Evolutionary conservation across 1,284 basidiomycete genomes (phyloP).

Genomic region (Ustilago xerochloae): DNA sequence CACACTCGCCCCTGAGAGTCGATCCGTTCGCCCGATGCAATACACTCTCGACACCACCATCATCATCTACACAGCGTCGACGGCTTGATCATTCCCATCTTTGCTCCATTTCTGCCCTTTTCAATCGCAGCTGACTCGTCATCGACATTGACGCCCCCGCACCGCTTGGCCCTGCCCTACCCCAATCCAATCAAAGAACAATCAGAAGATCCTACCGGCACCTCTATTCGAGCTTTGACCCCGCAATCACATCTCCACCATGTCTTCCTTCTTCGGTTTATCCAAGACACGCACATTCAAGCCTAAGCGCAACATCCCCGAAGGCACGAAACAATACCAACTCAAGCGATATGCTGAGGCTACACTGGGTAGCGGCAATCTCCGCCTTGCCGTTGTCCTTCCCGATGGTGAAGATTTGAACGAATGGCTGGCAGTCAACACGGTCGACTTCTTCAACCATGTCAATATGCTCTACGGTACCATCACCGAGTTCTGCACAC

Average conservation of each 20-base stretch:
- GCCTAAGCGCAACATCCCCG: conserved; percentile 91
- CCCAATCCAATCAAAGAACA: no score
- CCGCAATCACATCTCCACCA: conserved; percentile 6
- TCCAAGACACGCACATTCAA: conserved; percentile 92
- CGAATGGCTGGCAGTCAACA: conserved; percentile 68
- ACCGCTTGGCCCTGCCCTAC: no score
- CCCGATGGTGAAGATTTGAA: conserved; percentile 67
- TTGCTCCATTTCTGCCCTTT: no score
- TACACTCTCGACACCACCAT: neutral
- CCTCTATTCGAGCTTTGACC: neutral
- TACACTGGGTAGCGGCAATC: conserved; percentile 77
- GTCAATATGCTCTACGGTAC: conserved; percentile 68
- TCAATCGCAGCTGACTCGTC: no score
- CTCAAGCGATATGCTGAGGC: conserved; percentile 96
- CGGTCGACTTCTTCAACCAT: conserved; percentile 68
- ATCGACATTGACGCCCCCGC: no score
- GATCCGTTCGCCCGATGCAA: neutral
- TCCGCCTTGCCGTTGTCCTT: conserved; percentile 62
- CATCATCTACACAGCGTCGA: neutral
- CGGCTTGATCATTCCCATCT: neutral
- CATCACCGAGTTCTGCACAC: conserved; percentile 67
- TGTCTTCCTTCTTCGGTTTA: conserved; percentile 63
- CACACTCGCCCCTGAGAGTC: conserved; percentile 2
- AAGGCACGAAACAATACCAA: conserved; percentile 96
- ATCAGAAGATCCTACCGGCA: no score